Evolutionary conservation across 2,329 filamentous ascomycete species (phyloP).

Genomic region (Myotisia sp.): DNA sequence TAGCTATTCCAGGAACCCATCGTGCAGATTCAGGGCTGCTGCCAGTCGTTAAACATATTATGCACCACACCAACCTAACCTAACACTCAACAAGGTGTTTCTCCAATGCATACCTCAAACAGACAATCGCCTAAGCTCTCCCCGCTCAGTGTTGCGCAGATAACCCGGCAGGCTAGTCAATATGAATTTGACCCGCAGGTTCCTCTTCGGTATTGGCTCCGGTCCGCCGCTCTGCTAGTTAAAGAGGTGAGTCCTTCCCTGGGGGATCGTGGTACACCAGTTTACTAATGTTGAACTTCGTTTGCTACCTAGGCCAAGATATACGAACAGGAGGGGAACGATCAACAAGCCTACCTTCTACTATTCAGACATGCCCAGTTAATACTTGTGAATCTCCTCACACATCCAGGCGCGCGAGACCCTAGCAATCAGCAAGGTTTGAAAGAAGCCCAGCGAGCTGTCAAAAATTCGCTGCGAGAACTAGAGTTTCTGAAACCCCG

Average conservation of each 20-base stretch:
- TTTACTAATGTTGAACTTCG: not conserved
- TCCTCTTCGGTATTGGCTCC: constrained; percentile 64
- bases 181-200: constrained; percentile 71
- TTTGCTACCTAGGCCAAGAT: constrained; percentile 52
- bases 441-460: constrained; percentile 44
- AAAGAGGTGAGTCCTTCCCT: constrained; percentile 69
- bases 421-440: constrained; percentile 44
- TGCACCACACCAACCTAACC: too few relatives aligned
- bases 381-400: constrained; percentile 59
- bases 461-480: constrained; percentile 50
- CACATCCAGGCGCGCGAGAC: constrained; percentile 60
- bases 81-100: too few relatives aligned
- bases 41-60: too few relatives aligned
- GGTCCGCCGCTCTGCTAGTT: constrained; percentile 62
- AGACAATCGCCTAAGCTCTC: constrained; percentile 22
- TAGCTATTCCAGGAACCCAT: too few relatives aligned
- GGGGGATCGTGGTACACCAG: not conserved
- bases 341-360: constrained; percentile 76
- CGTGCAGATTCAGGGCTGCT: too few relatives aligned
- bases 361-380: constrained; percentile 80
- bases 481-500: constrained; percentile 68
- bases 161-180: constrained; percentile 58
- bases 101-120: too few relatives aligned
- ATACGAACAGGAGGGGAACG: constrained; percentile 73
- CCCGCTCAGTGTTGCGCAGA: constrained; percentile 62